A percentile compares a stretch with the other conserved stretches of the same genome.
These are phyloP conservation scores for Rhizopogon sp. DNA, from an alignment of 768 basidiomycete species.

Conservation along the genomic window DNA sequence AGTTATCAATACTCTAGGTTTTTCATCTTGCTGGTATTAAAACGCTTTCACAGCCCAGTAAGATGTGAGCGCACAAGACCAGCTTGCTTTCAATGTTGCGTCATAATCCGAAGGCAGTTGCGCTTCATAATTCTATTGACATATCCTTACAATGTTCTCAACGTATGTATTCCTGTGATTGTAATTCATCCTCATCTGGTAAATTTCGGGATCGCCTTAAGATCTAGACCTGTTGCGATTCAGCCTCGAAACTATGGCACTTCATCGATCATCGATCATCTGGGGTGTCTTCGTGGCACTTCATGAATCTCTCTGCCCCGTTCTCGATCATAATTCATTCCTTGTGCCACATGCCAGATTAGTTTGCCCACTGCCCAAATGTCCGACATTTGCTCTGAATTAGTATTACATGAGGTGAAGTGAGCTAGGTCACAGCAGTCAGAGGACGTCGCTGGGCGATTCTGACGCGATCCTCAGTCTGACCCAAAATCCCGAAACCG, in stretches of 20 bases:
- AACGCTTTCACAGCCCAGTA: not conserved
- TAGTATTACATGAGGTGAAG: not conserved
- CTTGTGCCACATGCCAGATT: not conserved
- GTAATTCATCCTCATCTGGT: not conserved
- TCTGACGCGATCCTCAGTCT: too few relatives aligned
- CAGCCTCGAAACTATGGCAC: not conserved
- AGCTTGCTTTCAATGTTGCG: too few relatives aligned
- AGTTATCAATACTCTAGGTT: not conserved
- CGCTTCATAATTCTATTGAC: not conserved
- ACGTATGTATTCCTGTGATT: not conserved
- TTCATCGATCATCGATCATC: too few relatives aligned
- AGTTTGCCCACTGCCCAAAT: not conserved
- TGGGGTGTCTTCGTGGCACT: not conserved
- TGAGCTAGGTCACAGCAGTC: too few relatives aligned
- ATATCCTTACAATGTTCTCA: not conserved
- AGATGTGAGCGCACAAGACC: not conserved
- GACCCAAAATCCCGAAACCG: too few relatives aligned
- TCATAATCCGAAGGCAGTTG: not conserved
- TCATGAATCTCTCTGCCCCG: not conserved
- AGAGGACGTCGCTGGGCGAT: too few relatives aligned
- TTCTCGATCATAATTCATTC: too few relatives aligned
- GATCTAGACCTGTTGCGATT: too few relatives aligned
- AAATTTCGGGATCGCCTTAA: not conserved
- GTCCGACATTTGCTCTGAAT: not conserved
- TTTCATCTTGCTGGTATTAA: not conserved